A percentile compares a stretch with the other conserved stretches of the same genome.
Conservation (phyloP, 352 stramenopile species). For the Globisporangium nunn region DNA sequence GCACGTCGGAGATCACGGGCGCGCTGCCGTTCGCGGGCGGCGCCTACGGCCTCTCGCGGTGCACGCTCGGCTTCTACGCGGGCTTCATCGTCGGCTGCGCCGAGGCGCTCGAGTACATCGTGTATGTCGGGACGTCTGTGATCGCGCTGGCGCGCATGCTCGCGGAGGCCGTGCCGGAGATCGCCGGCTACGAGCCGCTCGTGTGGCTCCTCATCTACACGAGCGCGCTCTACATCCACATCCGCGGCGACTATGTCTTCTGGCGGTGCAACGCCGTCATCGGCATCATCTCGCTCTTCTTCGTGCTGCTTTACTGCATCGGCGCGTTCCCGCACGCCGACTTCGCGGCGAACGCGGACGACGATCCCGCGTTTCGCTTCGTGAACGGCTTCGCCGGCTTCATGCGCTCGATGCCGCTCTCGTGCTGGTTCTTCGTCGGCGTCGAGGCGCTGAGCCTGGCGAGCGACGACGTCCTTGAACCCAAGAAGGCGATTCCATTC, state of each 20-base stretch:
- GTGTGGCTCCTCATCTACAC: slow-evolving; percentile 21
- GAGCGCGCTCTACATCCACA: slow-evolving; percentile 15
- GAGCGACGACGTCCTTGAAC: slow-evolving; percentile 17
- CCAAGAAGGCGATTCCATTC: slow-evolving; percentile 13
- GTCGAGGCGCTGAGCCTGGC: slow-evolving; percentile 22
- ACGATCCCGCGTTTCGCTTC: slow-evolving; percentile 13
- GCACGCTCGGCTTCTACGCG: slow-evolving; percentile 26
- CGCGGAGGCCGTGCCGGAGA: slow-evolving; percentile 8
- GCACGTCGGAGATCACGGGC: slow-evolving; percentile 23
- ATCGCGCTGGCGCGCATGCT: slow-evolving; percentile 20
- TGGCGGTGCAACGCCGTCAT: slow-evolving; percentile 25
- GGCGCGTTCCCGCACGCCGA: slow-evolving; percentile 19
- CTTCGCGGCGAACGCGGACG: slow-evolving; percentile 15
- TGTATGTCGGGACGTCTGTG: slow-evolving; percentile 20
- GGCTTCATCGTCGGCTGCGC: slow-evolving; percentile 27
- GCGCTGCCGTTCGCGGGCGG: slow-evolving; percentile 27
- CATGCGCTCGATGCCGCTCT: slow-evolving; percentile 19
- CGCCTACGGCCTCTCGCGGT: slow-evolving; percentile 24
- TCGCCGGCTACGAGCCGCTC: slow-evolving; percentile 13
- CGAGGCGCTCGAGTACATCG: slow-evolving; percentile 29
- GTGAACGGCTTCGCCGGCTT: slow-evolving; percentile 15
- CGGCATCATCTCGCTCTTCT: slow-evolving; percentile 19
- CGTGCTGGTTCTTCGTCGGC: slow-evolving; percentile 28
- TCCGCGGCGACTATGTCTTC: slow-evolving; percentile 20
- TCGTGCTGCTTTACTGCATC: slow-evolving; percentile 25